Conservation (phyloP, 1,284 basidiomycete species). For the Cutaneotrichosporon dermatis region DNA sequence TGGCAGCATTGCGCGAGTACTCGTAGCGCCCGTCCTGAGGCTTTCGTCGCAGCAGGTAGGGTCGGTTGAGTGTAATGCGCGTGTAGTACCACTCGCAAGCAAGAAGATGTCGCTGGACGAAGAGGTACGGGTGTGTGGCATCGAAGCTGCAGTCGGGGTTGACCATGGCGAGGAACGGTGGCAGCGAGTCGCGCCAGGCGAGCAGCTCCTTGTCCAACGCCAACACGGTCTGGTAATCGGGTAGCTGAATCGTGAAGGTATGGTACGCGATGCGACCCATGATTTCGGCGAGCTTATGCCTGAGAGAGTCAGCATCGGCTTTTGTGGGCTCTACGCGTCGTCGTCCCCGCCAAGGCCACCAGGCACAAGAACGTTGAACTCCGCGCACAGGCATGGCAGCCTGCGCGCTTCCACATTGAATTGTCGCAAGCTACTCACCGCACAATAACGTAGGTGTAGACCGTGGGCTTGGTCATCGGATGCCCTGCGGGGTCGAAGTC, state of each 20-base stretch:
- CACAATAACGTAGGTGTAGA: constrained; percentile 49
- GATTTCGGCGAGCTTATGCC: constrained; percentile 48
- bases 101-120: constrained; percentile 47
- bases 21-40: constrained; percentile 47
- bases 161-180: constrained; percentile 43
- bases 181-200: constrained; percentile 46
- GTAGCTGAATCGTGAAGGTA: constrained; percentile 50
- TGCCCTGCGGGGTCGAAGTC: constrained; percentile 49
- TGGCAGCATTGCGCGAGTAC: constrained; percentile 50
- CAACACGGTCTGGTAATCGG: constrained; percentile 49
- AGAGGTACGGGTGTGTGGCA: constrained; percentile 42
- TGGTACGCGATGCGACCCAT: constrained; percentile 51
- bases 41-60: constrained; percentile 48
- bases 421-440: constrained; percentile 25
- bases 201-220: constrained; percentile 50
- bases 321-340: no score
- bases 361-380: no score
- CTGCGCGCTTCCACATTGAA: no score
- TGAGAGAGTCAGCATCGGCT: constrained; percentile 6
- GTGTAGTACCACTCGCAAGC: constrained; percentile 48
- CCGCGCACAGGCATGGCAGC: not conserved
- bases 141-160: constrained; percentile 45
- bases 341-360: no score
- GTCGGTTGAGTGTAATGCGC: constrained; percentile 46
- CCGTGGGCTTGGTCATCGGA: constrained; percentile 46